Conservation (phyloP, 768 basidiomycete species). For the Mycena maculata region DNA sequence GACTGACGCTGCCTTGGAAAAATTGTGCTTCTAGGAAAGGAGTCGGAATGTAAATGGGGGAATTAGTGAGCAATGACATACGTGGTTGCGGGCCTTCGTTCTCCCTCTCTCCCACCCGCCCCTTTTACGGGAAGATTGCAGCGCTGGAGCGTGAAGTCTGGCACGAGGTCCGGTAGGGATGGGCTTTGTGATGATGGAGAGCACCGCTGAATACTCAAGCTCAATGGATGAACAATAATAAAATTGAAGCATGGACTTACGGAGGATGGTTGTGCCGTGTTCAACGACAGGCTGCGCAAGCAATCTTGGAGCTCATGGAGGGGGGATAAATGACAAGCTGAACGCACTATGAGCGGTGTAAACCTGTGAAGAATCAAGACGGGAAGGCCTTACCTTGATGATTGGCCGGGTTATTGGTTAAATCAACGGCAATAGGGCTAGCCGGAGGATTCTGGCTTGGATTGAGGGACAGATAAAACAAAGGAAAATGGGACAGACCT, state of each 20-base stretch:
- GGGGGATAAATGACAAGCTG: neutral
- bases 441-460: neutral
- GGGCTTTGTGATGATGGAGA: neutral
- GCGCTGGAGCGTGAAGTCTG: neutral
- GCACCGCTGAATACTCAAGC: neutral
- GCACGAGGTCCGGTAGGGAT: constrained; percentile 5
- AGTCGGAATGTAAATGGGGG: neutral
- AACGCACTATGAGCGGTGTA: neutral
- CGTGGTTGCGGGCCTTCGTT: neutral
- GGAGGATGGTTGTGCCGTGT: neutral
- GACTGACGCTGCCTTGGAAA: neutral
- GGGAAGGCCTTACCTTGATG: neutral
- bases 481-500: no score
- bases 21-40: neutral
- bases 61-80: no score
- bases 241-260: neutral
- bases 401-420: no score
- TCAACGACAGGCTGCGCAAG: neutral
- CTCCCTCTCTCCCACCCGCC: neutral
- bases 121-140: neutral
- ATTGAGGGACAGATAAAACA: no score
- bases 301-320: neutral
- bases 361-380: neutral
- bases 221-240: neutral
- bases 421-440: neutral